Percentiles rank a stretch among this genome's conserved stretches.
phyloP scores from a whole-genome alignment of 2,329 filamentous ascomycete genomes.

The Hymenoscyphus infarciens region DNA sequence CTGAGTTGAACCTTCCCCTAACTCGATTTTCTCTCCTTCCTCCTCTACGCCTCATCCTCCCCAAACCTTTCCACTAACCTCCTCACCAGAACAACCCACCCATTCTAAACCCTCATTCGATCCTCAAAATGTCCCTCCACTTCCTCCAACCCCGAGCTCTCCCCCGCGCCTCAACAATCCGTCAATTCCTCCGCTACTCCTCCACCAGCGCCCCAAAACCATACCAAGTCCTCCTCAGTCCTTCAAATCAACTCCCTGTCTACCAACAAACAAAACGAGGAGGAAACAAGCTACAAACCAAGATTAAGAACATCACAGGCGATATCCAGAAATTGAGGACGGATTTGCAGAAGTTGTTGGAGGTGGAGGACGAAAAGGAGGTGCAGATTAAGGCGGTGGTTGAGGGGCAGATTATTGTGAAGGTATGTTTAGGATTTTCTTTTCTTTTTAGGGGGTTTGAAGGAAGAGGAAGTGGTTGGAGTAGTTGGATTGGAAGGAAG shows the following conservation, averaged over 20 bases:
- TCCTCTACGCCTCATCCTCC: background rate
- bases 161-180: constrained; percentile 31
- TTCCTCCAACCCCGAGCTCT: constrained; percentile 35
- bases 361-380: constrained; percentile 44
- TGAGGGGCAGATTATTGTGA: constrained; percentile 72
- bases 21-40: background rate
- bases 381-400: constrained; percentile 46
- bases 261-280: constrained; percentile 73
- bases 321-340: constrained; percentile 59
- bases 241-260: constrained; percentile 67
- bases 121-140: constrained; percentile 23
- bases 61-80: background rate
- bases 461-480: background rate
- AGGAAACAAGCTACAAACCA: constrained; percentile 70
- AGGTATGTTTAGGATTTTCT: constrained; percentile 45
- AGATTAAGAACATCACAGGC: constrained; percentile 76
- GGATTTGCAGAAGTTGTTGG: constrained; percentile 58
- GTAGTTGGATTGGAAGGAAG: background rate
- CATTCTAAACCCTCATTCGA: constrained; percentile 8
- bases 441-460: background rate
- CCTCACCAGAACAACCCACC: background rate
- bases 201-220: constrained; percentile 20
- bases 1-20: background rate
- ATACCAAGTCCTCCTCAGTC: constrained; percentile 65
- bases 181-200: constrained; percentile 27